A percentile compares a stretch with the other conserved stretches of the same genome.
These are phyloP conservation scores for Pythium phragmitis DNA, from an alignment of 352 stramenopile genomes.

Conservation along the genomic window DNA sequence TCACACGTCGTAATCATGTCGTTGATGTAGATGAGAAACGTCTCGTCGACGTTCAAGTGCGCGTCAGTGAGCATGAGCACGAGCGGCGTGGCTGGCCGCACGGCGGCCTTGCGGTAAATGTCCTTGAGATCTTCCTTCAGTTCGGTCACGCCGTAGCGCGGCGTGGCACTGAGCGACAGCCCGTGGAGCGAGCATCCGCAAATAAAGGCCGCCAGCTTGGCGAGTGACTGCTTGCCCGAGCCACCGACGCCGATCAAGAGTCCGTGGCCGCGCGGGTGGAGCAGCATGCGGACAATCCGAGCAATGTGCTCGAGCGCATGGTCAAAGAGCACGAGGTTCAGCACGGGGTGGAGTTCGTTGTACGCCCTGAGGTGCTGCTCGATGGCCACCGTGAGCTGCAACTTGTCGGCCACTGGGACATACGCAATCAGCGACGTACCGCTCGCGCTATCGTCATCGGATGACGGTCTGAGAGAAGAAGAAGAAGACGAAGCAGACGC, in stretches of 20 bases:
- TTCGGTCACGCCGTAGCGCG: slow-evolving; percentile 71
- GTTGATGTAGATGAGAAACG: slow-evolving; percentile 87
- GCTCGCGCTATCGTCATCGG: neutral
- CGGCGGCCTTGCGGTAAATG: slow-evolving; percentile 83
- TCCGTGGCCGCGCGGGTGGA: slow-evolving; percentile 71
- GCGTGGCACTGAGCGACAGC: slow-evolving; percentile 53
- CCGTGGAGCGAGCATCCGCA: slow-evolving; percentile 70
- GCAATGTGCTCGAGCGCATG: slow-evolving; percentile 89
- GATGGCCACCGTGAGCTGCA: slow-evolving; percentile 49
- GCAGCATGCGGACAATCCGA: slow-evolving; percentile 85
- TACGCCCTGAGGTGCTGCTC: slow-evolving; percentile 76
- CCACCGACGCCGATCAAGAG: slow-evolving; percentile 85
- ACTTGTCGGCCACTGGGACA: slow-evolving; percentile 48
- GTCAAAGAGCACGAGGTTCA: slow-evolving; percentile 92
- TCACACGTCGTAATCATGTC: slow-evolving; percentile 79
- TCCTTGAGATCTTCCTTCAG: slow-evolving; percentile 90
- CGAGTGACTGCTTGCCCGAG: slow-evolving; percentile 89
- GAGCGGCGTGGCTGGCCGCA: slow-evolving; percentile 83
- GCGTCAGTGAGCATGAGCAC: slow-evolving; percentile 90
- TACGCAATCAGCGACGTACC: slow-evolving; percentile 33
- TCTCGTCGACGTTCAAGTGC: slow-evolving; percentile 76
- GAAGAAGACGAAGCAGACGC: too few relatives aligned
- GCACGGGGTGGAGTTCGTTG: slow-evolving; percentile 93
- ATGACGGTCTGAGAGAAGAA: neutral
- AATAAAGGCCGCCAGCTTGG: slow-evolving; percentile 89